Conservation (phyloP, 2,329 filamentous ascomycete species). For the Alternaria novae-zelandiae region DNA sequence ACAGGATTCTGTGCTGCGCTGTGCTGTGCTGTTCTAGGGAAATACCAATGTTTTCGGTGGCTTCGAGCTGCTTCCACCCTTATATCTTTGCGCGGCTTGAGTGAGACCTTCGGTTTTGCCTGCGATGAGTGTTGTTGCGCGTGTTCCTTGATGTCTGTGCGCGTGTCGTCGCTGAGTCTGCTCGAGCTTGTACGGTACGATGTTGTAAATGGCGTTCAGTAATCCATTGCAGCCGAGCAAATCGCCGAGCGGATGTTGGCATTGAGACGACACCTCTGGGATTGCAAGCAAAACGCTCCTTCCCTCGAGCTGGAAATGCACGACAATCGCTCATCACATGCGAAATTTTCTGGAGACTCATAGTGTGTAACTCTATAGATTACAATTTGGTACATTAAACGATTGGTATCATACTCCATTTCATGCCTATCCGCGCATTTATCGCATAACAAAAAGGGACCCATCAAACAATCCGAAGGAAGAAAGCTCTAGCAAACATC, state of each 20-base stretch:
- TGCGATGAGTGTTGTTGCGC: neutral
- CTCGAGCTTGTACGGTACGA: neutral
- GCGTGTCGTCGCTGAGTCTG: neutral
- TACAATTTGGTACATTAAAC: neutral
- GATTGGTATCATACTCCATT: slow-evolving; percentile 4
- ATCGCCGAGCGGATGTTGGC: neutral
- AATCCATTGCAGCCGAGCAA: neutral
- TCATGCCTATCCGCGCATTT: neutral
- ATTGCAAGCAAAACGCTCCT: neutral
- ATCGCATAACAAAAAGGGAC: neutral
- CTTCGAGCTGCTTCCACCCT: neutral
- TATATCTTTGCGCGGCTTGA: neutral
- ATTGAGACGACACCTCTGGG: neutral
- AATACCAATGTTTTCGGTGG: neutral
- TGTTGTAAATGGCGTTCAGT: neutral
- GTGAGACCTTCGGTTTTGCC: neutral
- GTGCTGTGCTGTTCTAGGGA: neutral
- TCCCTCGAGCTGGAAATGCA: neutral
- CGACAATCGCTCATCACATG: neutral
- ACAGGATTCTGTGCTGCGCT: neutral
- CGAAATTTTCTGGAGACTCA: neutral
- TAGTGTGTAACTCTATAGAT: neutral
- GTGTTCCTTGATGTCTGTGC: neutral
- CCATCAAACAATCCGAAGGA: neutral
- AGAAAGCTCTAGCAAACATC: neutral